Percentiles rank a stretch among this genome's conserved stretches.
These are phyloP conservation scores for Trichoderma koningii DNA, from an alignment of 2,329 filamentous ascomycete genomes.

Conservation along the genomic window DNA sequence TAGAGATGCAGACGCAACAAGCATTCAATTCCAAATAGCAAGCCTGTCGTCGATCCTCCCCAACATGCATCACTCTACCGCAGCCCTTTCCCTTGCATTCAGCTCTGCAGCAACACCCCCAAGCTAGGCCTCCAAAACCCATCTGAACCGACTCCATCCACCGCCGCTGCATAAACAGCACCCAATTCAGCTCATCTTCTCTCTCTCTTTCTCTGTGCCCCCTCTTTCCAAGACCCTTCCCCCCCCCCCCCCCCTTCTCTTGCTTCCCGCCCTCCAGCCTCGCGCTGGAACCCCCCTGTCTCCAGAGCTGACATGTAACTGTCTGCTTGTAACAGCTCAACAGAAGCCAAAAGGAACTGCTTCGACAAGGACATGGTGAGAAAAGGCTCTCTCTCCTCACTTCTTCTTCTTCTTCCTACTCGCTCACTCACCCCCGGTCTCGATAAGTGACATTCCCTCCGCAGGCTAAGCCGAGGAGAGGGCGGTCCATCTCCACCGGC, in stretches of 20 bases:
- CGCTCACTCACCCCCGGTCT: no score
- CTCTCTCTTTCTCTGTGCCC: neutral
- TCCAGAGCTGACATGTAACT: neutral
- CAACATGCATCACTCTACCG: no score
- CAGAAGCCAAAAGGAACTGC: neutral
- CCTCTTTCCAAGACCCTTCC: neutral
- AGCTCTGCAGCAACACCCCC: neutral
- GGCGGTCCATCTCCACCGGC: neutral
- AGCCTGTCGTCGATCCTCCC: no score
- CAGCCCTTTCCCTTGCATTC: neutral
- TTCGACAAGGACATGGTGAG: neutral
- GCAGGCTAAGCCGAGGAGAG: constrained; percentile 15
- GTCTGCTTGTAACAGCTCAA: constrained; percentile 14
- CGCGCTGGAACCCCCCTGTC: neutral
- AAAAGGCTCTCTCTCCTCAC: neutral
- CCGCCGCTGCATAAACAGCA: constrained; percentile 9
- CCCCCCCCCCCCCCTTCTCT: no score
- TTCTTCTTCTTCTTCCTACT: neutral
- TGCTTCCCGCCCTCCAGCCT: neutral
- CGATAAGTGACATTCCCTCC: constrained; percentile 17
- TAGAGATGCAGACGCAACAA: no score
- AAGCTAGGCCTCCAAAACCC: neutral
- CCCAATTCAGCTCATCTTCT: constrained; percentile 7
- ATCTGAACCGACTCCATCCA: constrained; percentile 12
- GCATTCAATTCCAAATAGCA: no score